Evolutionary conservation across 108 stramenopile species (phyloP), one percentile per base, ranked within the genome.

Genomic region (Epipyxis sp.): DNA sequence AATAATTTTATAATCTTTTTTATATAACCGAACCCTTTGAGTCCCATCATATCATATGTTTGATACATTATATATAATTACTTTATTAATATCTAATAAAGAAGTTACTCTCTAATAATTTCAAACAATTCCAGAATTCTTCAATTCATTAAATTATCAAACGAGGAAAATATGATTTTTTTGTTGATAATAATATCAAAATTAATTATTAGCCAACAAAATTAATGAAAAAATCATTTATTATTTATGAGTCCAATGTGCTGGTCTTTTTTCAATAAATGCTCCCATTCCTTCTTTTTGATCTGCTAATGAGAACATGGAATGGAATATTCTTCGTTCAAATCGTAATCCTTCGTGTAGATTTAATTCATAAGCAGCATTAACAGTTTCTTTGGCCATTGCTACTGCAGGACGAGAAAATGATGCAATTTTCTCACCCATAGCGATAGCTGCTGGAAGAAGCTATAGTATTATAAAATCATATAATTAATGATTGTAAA

Each of bases 271-370:
- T 62, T 94, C 94, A 46, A 92, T 82, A 81, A 97, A 97, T 10
- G 96, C 96, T 2, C 84, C 65, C 96, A 95, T 97, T 1, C 96
- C 94, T 88, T 99, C 98, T 85, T 95, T 98, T 84, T 96, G 98
- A 79, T 99, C 98, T 54, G 91, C 90, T 34, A 95, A 92, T 6
- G 96, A 96, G 88, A 99, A 99, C 59, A 93, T 78, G 2, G 93
- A 83, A 84, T 97, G 98, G 78, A 99, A 99, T 76, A 98, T 86
- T 40, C 97, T 89, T 54, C 98, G 88, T 84, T 99, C 98, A 59
- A 97, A 89, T 45, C 93, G 86, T 61, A 95, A 77, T 44, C 98
- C 98, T 78, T 98, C 94, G 50, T 86, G 86, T 27, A 98, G 84
- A n/a, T 86, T 83, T 59, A 94, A 74, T 79, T 99, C 98, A 68